Percentiles rank a stretch among this genome's conserved stretches.
phyloP scores from a whole-genome alignment of 768 basidiomycete species.

The Roridomyces roridus region DNA sequence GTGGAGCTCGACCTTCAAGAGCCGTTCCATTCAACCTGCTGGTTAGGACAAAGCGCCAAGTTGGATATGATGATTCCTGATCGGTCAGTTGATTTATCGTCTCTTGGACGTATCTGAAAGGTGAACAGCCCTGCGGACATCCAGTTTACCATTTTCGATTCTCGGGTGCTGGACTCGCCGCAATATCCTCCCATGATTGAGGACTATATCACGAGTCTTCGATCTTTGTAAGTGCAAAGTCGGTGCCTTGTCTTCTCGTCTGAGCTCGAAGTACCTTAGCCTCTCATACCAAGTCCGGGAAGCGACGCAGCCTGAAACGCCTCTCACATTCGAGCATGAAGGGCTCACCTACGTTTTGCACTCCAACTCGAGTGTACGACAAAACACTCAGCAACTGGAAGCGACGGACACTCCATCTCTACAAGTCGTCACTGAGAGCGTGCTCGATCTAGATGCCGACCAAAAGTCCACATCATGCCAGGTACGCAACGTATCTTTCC shows the following conservation, averaged over 20 bases:
- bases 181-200: slow-evolving; percentile 49
- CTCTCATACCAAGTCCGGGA: slow-evolving; percentile 34
- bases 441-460: slow-evolving; percentile 59
- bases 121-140: slow-evolving; percentile 62
- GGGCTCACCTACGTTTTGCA: slow-evolving; percentile 53
- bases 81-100: slow-evolving; percentile 42
- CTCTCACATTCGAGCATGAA: slow-evolving; percentile 45
- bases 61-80: slow-evolving; percentile 64
- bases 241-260: background rate
- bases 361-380: slow-evolving; percentile 53
- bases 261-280: slow-evolving; percentile 37
- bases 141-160: slow-evolving; percentile 50
- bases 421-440: slow-evolving; percentile 49
- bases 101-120: background rate
- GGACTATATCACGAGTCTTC: slow-evolving; percentile 46
- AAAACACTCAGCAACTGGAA: slow-evolving; percentile 38
- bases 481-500: slow-evolving; percentile 42
- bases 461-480: slow-evolving; percentile 58
- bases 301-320: slow-evolving; percentile 51
- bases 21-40: slow-evolving; percentile 32
- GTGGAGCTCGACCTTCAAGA: slow-evolving; percentile 44
- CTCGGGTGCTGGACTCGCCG: slow-evolving; percentile 28
- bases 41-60: slow-evolving; percentile 41
- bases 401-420: slow-evolving; percentile 5
- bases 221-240: slow-evolving; percentile 47